Evolutionary conservation across 208 protist genomes (phyloP).

Genomic region (Porcisia deanei): DNA sequence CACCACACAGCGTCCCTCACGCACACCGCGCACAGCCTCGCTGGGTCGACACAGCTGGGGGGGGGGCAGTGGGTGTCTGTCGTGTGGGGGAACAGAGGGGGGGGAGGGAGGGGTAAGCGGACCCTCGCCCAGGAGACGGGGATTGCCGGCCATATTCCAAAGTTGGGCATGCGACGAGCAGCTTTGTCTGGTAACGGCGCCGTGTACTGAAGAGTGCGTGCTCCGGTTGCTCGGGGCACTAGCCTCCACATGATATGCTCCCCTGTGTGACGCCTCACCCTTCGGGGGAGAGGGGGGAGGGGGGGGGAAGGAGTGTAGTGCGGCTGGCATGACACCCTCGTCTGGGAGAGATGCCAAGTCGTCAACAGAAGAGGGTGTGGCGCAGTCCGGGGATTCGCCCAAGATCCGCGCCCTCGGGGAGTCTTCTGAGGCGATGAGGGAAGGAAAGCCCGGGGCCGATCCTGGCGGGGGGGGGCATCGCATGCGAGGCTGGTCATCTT

Average conservation of each 20-base stretch:
- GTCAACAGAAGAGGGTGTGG: background rate
- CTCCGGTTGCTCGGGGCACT: background rate
- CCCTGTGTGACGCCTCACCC: background rate
- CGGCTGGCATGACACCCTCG: background rate
- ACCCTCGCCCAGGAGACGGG: background rate
- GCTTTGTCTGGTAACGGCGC: background rate
- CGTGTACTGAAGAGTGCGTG: background rate
- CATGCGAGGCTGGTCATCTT: background rate
- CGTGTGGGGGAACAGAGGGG: no score
- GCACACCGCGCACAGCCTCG: no score
- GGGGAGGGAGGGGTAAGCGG: no score
- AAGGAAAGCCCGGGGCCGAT: background rate
- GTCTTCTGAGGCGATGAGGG: background rate
- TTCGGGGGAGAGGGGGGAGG: no score
- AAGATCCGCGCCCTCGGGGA: background rate
- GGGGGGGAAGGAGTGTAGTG: background rate
- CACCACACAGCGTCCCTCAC: no score
- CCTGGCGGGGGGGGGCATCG: background rate
- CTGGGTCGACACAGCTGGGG: no score
- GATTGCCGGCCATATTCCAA: background rate
- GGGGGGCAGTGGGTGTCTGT: no score
- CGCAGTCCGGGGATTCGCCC: no score
- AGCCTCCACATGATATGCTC: background rate
- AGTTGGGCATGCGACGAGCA: background rate
- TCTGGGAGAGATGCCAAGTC: background rate